A percentile compares a stretch with the other conserved stretches of the same genome.
Evolutionary conservation across 1,139 yeast genomes (phyloP).

Genomic region (Suhomyces anneliseae): DNA sequence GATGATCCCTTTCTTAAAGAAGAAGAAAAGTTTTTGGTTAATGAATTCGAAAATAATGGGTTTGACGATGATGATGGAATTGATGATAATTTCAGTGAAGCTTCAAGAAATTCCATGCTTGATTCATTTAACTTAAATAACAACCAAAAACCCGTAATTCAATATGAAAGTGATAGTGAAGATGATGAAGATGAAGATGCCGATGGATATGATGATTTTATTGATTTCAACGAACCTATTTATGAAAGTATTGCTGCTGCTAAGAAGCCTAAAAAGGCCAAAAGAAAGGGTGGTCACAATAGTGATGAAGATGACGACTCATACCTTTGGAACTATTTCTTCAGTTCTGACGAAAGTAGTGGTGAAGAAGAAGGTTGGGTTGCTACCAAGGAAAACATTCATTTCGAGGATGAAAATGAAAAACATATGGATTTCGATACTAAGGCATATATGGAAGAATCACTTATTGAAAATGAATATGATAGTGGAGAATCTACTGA

Average conservation of each 20-base stretch:
- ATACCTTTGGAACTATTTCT: conserved; percentile 56
- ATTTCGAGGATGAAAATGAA: conserved; percentile 4
- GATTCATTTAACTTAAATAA: conserved; percentile 27
- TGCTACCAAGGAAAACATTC: conserved; percentile 5
- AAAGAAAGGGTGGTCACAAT: conserved; percentile 20
- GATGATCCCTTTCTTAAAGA: conserved; percentile 48
- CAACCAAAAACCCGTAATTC: conserved; percentile 26
- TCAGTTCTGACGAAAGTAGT: conserved; percentile 45
- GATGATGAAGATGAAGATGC: conserved; percentile 28
- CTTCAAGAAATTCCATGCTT: conserved; percentile 20
- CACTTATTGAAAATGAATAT: conserved; percentile 28
- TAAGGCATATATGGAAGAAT: conserved; percentile 9
- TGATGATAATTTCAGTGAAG: conserved; percentile 17
- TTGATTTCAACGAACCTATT: conserved; percentile 17
- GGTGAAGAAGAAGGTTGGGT: conserved; percentile 19
- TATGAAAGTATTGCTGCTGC: conserved; percentile 4
- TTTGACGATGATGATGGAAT: conserved; percentile 44
- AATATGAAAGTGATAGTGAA: conserved; percentile 31
- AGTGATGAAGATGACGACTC: conserved; percentile 54
- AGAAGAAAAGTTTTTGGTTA: conserved; percentile 48
- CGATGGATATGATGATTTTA: conserved; percentile 23
- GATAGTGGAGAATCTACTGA: conserved; percentile 86
- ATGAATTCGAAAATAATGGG: conserved; percentile 50
- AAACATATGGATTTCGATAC: conserved; percentile 1
- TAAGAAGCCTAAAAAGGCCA: conserved; percentile 9